A percentile compares a stretch with the other conserved stretches of the same genome.
Evolutionary conservation across 1,284 basidiomycete species (phyloP).

Genomic region (Moesziomyces globuligerus): DNA sequence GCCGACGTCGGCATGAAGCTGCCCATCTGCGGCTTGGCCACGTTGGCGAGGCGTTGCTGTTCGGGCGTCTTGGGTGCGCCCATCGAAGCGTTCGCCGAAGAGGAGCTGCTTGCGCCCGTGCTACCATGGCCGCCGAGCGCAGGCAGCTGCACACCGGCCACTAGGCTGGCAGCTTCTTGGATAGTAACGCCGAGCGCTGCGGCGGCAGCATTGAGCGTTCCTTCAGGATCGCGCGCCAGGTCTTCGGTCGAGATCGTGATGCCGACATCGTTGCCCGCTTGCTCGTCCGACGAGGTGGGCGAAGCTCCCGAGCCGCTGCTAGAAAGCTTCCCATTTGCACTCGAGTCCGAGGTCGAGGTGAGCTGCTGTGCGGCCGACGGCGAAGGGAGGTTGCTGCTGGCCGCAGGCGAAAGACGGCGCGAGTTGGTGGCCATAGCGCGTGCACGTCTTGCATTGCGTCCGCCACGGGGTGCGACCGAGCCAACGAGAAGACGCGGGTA

Average conservation of each 20-base stretch:
- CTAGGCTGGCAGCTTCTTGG: constrained; percentile 44
- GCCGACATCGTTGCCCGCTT: constrained; percentile 37
- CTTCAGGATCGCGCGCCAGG: constrained; percentile 51
- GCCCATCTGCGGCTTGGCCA: constrained; percentile 59
- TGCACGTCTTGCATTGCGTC: constrained; percentile 60
- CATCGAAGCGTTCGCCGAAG: constrained; percentile 12
- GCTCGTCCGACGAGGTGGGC: constrained; percentile 30
- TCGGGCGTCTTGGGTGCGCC: constrained; percentile 40
- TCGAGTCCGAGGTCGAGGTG: constrained; percentile 13
- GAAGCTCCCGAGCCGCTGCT: constrained; percentile 23
- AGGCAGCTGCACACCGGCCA: constrained; percentile 46
- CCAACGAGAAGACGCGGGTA: constrained; percentile 65
- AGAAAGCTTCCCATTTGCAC: constrained; percentile 18
- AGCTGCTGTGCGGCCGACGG: constrained; percentile 24
- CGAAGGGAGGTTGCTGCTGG: constrained; percentile 36
- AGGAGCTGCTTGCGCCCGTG: constrained; percentile 12
- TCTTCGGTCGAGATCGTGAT: constrained; percentile 55
- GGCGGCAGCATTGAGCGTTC: constrained; percentile 47
- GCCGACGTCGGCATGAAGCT: constrained; percentile 60
- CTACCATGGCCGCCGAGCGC: not conserved
- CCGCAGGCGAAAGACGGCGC: constrained; percentile 54
- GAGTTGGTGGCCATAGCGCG: constrained; percentile 63
- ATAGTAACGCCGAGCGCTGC: constrained; percentile 44
- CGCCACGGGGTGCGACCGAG: constrained; percentile 63
- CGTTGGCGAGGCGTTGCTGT: constrained; percentile 25